phyloP scores from a whole-genome alignment of 345 rosid genomes.

The Sonneratia caseolaris region DNA sequence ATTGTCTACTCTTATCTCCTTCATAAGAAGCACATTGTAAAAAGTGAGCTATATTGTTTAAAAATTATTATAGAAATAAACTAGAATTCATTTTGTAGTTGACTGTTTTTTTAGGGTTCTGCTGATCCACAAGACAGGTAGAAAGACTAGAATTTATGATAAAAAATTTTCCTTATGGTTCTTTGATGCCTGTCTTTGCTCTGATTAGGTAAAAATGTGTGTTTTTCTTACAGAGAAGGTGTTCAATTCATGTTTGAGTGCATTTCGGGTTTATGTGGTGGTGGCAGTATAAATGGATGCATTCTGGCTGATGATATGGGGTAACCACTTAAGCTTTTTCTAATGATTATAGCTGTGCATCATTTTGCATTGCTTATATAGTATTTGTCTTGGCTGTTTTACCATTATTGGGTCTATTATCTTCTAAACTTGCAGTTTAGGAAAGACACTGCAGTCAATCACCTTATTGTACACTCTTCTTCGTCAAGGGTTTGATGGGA shows the following conservation, averaged over 20 bases:
- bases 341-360: neutral
- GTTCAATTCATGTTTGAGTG: constrained; percentile 99
- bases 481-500: constrained; percentile 83
- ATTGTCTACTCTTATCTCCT: neutral
- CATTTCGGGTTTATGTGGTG: constrained; percentile 58
- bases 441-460: constrained; percentile 95
- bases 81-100: neutral
- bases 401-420: constrained; percentile 7
- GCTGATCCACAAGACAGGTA: neutral
- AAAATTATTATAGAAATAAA: neutral
- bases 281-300: constrained; percentile 65
- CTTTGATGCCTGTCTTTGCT: constrained; percentile 7
- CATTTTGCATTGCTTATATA: neutral
- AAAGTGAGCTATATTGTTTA: neutral
- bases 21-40: neutral
- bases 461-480: constrained; percentile 83
- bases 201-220: neutral
- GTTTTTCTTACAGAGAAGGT: constrained; percentile 72
- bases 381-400: neutral
- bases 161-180: neutral
- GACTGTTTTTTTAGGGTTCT: neutral
- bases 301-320: constrained; percentile 99
- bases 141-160: neutral
- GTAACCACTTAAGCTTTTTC: constrained; percentile 34
- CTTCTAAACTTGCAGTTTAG: constrained; percentile 56